Evolutionary conservation across 2,329 filamentous ascomycete genomes (phyloP), one percentile per base, ranked within the genome.

Genomic region (Penicillium sp.): DNA sequence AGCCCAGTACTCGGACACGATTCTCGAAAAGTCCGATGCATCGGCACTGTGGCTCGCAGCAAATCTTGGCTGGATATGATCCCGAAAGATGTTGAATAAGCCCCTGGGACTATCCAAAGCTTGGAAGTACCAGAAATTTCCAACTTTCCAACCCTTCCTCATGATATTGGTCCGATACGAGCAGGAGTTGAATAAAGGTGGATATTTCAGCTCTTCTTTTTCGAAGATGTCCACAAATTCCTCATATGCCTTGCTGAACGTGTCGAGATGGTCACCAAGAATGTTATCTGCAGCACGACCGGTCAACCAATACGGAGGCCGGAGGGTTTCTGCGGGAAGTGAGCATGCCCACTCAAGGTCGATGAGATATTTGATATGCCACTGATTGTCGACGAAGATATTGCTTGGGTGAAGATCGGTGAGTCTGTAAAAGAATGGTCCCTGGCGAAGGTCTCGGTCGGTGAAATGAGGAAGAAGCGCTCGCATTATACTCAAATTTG

Each of bases 361-460:
- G 32, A 59, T 48, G 8, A 61, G 13, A 26, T 18, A 30, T 28
- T 45, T 57, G 27, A 59, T 42, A 44, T 57, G 45, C 57, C 50
- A 61, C 13, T 60, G 26, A 4, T 43, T 18, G 33, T 61, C 55
- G 6, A 61, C 58, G 32, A 60, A 55, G 12, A 61, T 58, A 34
- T 70, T 68, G 37, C 58, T 62, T 30, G 48, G 48, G 36, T 68
- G 57, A 9, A 69, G 44, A 41, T 69, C 64, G 12, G 61, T 66
- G 14, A 69, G 46, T 1, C 34, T 43, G 32, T 55, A 50, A 9
- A 60, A 32, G 36, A 64, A 68, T 1, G 61, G 61, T 1, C 64
- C 62, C 12, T 56, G 31, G 3, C 58, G 51, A 14, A 59, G 45
- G 42, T 64, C 59, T 14, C 46, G 39, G 3, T 43, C 45, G 17